These are phyloP conservation scores for Sphagnum contortum DNA, from an alignment of 225 moss, liverwort and hornwort genomes.

Conservation along the genomic window DNA sequence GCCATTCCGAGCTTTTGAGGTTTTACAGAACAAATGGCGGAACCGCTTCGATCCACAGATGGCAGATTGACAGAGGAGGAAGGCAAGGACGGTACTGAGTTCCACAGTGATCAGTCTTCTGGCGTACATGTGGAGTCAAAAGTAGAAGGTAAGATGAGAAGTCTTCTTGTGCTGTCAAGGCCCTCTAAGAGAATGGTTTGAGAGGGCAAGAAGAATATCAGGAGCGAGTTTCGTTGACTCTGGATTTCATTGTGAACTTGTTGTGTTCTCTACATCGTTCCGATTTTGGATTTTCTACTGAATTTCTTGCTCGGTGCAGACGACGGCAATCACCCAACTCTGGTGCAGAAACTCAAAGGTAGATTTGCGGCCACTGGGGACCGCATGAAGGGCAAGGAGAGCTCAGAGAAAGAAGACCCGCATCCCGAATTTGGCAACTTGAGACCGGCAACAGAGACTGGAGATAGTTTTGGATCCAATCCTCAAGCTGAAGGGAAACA, in stretches of 20 bases:
- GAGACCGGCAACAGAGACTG: slow-evolving; percentile 22
- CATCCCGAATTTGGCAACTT: slow-evolving; percentile 41
- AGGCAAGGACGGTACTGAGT: background rate
- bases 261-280: too few species aligned
- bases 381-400: slow-evolving; percentile 28
- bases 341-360: slow-evolving; percentile 32
- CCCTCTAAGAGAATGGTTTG: background rate
- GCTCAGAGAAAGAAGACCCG: slow-evolving; percentile 28
- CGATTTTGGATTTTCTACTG: background rate
- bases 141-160: slow-evolving; percentile 13
- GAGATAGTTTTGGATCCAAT: background rate
- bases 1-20: too few species aligned
- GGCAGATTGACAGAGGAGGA: slow-evolving; percentile 16
- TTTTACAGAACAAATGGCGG: slow-evolving; percentile 14
- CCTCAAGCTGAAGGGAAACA: slow-evolving; percentile 20
- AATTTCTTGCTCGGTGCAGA: slow-evolving; percentile 13
- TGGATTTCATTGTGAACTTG: too few species aligned
- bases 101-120: slow-evolving; percentile 3
- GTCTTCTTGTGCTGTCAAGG: background rate
- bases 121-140: slow-evolving; percentile 18
- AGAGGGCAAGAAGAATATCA: background rate
- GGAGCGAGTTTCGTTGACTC: too few species aligned
- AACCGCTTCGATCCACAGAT: slow-evolving; percentile 7
- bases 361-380: slow-evolving; percentile 18
- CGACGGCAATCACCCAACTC: slow-evolving; percentile 18